Conservation (phyloP, 1,139 yeast species). For the Pneumocystis carinii region DNA sequence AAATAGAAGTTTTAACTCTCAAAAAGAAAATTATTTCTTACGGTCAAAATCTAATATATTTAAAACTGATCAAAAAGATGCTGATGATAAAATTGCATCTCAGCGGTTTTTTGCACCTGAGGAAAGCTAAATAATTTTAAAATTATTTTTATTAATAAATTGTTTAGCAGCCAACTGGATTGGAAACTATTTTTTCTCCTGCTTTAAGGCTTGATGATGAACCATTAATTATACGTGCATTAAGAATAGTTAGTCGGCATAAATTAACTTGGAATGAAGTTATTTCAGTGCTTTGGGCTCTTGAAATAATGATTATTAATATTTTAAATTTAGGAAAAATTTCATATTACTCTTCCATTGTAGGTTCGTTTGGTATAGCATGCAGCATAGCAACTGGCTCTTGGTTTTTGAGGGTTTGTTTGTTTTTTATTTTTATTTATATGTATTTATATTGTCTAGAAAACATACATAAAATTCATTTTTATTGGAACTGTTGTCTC, state of each 20-base stretch:
- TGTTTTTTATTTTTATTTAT: background rate
- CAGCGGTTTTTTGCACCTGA: conserved; percentile 12
- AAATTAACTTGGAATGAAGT: background rate
- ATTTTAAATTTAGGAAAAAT: background rate
- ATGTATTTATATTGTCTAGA: background rate
- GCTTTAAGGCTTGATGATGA: conserved; percentile 11
- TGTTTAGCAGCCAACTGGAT: conserved; percentile 9
- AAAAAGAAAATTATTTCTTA: background rate
- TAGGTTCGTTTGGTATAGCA: background rate
- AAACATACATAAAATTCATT: background rate
- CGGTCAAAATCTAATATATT: background rate
- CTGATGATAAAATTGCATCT: conserved; percentile 4
- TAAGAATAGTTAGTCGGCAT: conserved; percentile 5
- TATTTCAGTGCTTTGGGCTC: background rate
- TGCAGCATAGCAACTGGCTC: background rate
- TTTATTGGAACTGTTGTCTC: background rate
- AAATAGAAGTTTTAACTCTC: background rate
- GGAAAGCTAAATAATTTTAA: background rate
- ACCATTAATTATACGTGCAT: conserved; percentile 10
- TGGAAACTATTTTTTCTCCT: conserved; percentile 9
- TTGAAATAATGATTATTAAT: background rate
- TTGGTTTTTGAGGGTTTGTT: background rate
- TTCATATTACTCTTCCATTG: background rate
- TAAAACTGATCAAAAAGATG: background rate
- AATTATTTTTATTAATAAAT: background rate